A percentile compares a stretch with the other conserved stretches of the same genome.
These are phyloP conservation scores for Ogataea ganodermae DNA, from an alignment of 805 yeast genomes.

Conservation along the genomic window DNA sequence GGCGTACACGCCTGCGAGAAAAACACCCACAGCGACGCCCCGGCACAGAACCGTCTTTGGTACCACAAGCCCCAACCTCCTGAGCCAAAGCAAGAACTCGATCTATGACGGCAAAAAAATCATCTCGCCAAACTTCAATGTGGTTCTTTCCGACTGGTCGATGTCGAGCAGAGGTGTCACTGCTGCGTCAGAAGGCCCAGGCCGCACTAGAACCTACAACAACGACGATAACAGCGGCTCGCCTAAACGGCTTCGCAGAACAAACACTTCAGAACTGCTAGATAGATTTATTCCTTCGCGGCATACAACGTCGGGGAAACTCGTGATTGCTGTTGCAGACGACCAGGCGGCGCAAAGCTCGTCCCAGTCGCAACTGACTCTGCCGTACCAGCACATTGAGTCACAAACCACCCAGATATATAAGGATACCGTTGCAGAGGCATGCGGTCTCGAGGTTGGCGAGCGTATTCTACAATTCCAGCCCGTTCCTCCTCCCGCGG, in stretches of 20 bases:
- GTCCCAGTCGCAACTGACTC: constrained; percentile 21
- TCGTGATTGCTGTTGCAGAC: constrained; percentile 11
- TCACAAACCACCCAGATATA: constrained; percentile 59
- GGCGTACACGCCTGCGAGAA: constrained; percentile 14
- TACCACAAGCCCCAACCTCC: constrained; percentile 32
- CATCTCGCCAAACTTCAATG: constrained; percentile 38
- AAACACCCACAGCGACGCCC: constrained; percentile 19
- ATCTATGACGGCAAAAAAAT: constrained; percentile 34
- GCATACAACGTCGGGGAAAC: constrained; percentile 49
- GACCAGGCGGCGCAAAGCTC: neutral
- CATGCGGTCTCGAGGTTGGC: constrained; percentile 85
- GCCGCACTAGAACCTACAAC: neutral
- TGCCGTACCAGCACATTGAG: constrained; percentile 56
- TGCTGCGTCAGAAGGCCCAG: neutral
- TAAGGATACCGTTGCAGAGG: constrained; percentile 85
- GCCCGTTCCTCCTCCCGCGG: constrained; percentile 67
- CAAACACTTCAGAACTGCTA: constrained; percentile 38
- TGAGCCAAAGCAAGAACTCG: constrained; percentile 30
- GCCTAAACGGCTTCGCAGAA: constrained; percentile 32
- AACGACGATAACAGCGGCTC: constrained; percentile 23
- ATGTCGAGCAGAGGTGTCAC: constrained; percentile 16
- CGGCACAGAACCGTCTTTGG: constrained; percentile 37
- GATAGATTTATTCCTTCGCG: constrained; percentile 67
- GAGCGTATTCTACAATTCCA: constrained; percentile 83
- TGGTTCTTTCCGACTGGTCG: constrained; percentile 39